Percentiles rank a stretch among this genome's conserved stretches.
Evolutionary conservation across 2,329 filamentous ascomycete species (phyloP).

Genomic region (Trichoderma hamatum): DNA sequence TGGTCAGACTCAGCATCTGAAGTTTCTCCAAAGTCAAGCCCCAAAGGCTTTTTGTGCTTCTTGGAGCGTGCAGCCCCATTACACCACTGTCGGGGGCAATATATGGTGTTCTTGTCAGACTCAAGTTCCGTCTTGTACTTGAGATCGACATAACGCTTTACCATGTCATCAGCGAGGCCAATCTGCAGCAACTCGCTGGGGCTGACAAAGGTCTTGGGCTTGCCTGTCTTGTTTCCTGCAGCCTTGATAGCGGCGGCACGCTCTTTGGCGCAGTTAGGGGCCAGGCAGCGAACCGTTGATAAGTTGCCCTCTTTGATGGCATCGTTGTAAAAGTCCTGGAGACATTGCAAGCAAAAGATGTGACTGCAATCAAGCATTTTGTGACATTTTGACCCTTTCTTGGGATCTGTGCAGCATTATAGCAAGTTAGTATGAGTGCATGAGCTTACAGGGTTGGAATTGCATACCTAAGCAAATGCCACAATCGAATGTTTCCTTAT

Average conservation of each 20-base stretch:
- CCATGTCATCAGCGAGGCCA: constrained; percentile 68
- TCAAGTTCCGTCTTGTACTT: constrained; percentile 94
- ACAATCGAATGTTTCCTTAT: constrained; percentile 83
- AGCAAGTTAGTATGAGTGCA: constrained; percentile 30
- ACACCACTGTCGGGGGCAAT: constrained; percentile 91
- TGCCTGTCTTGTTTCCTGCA: constrained; percentile 42
- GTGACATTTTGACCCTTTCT: constrained; percentile 83
- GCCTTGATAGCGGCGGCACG: constrained; percentile 40
- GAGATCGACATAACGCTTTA: constrained; percentile 83
- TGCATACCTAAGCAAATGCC: constrained; percentile 73
- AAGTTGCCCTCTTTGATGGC: constrained; percentile 87
- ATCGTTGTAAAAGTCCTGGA: constrained; percentile 86
- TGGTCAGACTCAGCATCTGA: constrained; percentile 56
- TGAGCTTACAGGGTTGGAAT: no score
- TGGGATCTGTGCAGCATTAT: constrained; percentile 65
- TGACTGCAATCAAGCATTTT: constrained; percentile 81
- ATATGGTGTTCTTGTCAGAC: constrained; percentile 86
- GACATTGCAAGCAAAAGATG: constrained; percentile 86
- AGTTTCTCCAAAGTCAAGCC: constrained; percentile 60
- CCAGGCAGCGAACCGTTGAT: constrained; percentile 75
- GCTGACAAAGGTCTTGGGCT: constrained; percentile 69
- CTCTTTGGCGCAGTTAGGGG: constrained; percentile 75
- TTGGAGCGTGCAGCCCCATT: constrained; percentile 82
- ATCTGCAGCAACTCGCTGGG: constrained; percentile 85
- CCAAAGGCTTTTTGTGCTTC: constrained; percentile 70